Evolutionary conservation across 495 filamentous ascomycete species (phyloP).

Genomic region (Astrocystis sublimbata): DNA sequence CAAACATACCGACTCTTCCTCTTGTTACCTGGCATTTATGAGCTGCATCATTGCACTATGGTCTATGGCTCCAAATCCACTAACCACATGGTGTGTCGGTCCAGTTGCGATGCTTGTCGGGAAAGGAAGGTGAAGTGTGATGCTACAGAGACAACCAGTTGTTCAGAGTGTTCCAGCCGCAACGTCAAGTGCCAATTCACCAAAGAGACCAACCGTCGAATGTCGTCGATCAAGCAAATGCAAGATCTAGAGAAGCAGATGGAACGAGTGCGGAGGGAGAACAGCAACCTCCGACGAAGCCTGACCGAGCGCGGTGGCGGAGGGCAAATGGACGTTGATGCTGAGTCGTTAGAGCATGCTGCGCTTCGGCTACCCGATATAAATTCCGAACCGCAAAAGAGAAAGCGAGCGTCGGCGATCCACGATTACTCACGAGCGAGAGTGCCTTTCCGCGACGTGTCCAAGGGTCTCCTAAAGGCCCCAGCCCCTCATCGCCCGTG

Average conservation of each 20-base stretch:
- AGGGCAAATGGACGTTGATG: constrained; percentile 62
- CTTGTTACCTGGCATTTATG: background rate
- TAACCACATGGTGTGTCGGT: constrained; percentile 20
- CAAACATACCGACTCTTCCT: background rate
- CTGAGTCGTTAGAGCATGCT: constrained; percentile 55
- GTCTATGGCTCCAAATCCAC: constrained; percentile 13
- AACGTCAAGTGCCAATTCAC: constrained; percentile 98
- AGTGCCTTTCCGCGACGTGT: constrained; percentile 70
- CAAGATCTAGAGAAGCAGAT: constrained; percentile 96
- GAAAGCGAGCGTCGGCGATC: constrained; percentile 54
- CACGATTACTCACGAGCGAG: constrained; percentile 73
- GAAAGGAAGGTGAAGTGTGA: constrained; percentile 99
- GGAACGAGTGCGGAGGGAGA: constrained; percentile 68
- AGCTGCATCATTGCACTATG: background rate
- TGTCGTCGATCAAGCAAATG: constrained; percentile 99
- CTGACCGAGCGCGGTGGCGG: constrained; percentile 48
- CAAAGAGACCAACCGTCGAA: constrained; percentile 96
- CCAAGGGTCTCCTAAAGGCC: constrained; percentile 77
- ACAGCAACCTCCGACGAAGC: constrained; percentile 66
- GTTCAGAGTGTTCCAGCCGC: constrained; percentile 92
- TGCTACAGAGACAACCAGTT: constrained; percentile 92
- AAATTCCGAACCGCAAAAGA: constrained; percentile 61
- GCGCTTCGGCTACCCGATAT: constrained; percentile 71
- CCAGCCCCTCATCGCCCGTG: constrained; percentile 68
- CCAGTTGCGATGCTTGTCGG: constrained; percentile 92